A percentile compares a stretch with the other conserved stretches of the same genome.
Evolutionary conservation across 192 early-diverging fungal species (phyloP).

Genomic region (Umbelopsis sp.): DNA sequence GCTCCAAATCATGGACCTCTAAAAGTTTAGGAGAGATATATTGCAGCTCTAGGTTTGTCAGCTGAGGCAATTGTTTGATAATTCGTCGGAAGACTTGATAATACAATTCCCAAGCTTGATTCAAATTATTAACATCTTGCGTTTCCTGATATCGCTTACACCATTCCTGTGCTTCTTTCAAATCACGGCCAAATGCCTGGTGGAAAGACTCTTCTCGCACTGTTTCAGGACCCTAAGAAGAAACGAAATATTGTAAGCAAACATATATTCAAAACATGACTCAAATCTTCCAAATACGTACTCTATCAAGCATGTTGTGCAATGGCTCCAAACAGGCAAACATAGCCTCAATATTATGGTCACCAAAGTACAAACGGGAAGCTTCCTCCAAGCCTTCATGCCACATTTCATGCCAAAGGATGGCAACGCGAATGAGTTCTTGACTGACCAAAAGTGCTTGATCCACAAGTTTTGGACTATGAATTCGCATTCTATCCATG

Average conservation of each 20-base stretch:
- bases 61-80: conserved; percentile 76
- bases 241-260: conserved; percentile 17
- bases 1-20: conserved; percentile 79
- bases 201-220: conserved; percentile 88
- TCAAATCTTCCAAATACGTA: neutral
- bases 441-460: conserved; percentile 93
- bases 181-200: conserved; percentile 84
- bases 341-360: conserved; percentile 87
- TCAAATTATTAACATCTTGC: conserved; percentile 78
- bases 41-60: conserved; percentile 84
- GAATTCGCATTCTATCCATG: conserved; percentile 88
- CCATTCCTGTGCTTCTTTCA: conserved; percentile 86
- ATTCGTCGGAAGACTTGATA: conserved; percentile 82
- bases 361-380: conserved; percentile 75
- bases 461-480: conserved; percentile 84
- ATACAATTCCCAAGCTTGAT: conserved; percentile 95
- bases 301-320: conserved; percentile 81
- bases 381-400: conserved; percentile 91
- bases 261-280: no score
- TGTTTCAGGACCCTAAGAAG: conserved; percentile 78
- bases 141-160: conserved; percentile 76
- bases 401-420: conserved; percentile 98
- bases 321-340: conserved; percentile 81
- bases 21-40: conserved; percentile 89
- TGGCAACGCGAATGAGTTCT: conserved; percentile 96